These are phyloP conservation scores for Phytopythium sindhum DNA, from an alignment of 352 stramenopile species.

Conservation along the genomic window DNA sequence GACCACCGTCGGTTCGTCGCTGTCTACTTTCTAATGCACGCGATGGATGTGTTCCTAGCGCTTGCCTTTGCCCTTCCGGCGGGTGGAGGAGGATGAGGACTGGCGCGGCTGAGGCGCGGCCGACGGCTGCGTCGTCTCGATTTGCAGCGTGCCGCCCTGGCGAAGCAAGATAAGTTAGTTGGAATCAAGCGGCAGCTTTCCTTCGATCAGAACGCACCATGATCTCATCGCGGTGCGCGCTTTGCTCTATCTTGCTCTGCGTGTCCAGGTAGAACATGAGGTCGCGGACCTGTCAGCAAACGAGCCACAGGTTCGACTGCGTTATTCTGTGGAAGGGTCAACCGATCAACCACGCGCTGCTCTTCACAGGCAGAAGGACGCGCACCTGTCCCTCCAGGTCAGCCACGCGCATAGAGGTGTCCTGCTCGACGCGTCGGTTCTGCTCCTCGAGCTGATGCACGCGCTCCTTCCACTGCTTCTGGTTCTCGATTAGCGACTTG, in stretches of 20 bases:
- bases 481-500: constrained; percentile 85
- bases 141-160: constrained; percentile 70
- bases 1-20: neutral
- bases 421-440: constrained; percentile 48
- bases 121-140: constrained; percentile 38
- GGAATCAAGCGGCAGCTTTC: too few relatives aligned
- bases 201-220: constrained; percentile 43
- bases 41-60: constrained; percentile 8
- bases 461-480: constrained; percentile 86
- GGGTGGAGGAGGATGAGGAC: neutral
- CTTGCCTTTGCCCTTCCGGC: constrained; percentile 19
- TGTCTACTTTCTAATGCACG: neutral
- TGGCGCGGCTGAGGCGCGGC: neutral
- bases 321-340: too few relatives aligned
- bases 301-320: too few relatives aligned
- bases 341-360: neutral
- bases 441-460: constrained; percentile 68
- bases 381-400: constrained; percentile 80
- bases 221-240: constrained; percentile 75
- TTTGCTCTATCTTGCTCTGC: constrained; percentile 83
- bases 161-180: neutral
- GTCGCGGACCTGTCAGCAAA: constrained; percentile 55
- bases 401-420: constrained; percentile 57
- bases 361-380: neutral
- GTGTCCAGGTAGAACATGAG: constrained; percentile 91